These are phyloP conservation scores for Lichtheimia hyalospora DNA, from an alignment of 371 early-diverging fungal species.

Conservation along the genomic window DNA sequence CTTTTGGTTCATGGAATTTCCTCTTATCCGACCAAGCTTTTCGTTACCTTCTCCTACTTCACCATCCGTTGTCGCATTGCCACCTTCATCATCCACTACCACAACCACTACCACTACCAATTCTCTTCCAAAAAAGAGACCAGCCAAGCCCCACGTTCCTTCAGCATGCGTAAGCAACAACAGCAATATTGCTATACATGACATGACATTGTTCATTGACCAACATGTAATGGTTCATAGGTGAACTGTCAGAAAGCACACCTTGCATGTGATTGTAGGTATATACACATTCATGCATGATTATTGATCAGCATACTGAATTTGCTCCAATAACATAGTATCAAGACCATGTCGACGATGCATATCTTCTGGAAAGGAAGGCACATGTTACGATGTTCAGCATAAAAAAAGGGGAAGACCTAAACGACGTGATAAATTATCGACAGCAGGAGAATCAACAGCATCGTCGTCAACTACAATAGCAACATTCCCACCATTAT, in stretches of 20 bases:
- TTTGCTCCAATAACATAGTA: conserved; percentile 46
- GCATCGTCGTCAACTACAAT: background rate
- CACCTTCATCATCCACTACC: too few relatives aligned
- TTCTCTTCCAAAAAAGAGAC: conserved; percentile 5
- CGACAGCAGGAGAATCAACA: background rate
- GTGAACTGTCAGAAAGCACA: conserved; percentile 49
- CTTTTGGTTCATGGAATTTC: background rate
- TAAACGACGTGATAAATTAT: conserved; percentile 53
- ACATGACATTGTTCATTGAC: background rate
- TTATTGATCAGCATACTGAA: too few relatives aligned
- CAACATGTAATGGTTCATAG: conserved; percentile 7
- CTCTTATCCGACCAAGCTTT: background rate
- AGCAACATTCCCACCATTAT: background rate
- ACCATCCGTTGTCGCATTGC: background rate
- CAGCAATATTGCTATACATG: too few relatives aligned
- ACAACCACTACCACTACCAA: background rate
- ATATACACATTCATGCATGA: background rate
- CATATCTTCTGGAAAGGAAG: conserved; percentile 62
- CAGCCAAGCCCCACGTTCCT: conserved; percentile 19
- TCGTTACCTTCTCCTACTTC: background rate
- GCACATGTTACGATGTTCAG: conserved; percentile 74
- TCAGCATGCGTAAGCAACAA: conserved; percentile 18
- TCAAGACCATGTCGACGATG: conserved; percentile 78
- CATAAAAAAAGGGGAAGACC: conserved; percentile 84
- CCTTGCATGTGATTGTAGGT: conserved; percentile 50